Conservation (phyloP, 2,329 filamentous ascomycete species). For the Colletotrichum godetiae region DNA sequence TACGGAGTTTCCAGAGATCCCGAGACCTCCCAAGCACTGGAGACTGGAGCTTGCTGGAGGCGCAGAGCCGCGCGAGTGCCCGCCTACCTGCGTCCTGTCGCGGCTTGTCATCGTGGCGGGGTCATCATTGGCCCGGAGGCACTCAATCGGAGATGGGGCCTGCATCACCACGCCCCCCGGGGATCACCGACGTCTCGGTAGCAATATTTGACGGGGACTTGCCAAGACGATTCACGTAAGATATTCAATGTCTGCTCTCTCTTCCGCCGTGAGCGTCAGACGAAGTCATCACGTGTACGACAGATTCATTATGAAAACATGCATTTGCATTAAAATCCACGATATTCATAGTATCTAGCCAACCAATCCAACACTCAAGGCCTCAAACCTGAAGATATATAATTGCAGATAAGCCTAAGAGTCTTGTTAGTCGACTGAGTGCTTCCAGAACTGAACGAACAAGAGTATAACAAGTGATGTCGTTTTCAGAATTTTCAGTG, state of each 20-base stretch:
- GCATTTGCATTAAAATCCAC: background rate
- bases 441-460: background rate
- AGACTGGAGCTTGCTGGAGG: no score
- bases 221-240: background rate
- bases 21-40: constrained; percentile 1
- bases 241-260: no score
- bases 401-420: background rate
- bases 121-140: background rate
- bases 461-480: background rate
- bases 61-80: constrained; percentile 1
- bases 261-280: background rate
- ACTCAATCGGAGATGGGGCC: background rate
- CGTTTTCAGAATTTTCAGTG: constrained; percentile 33
- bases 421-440: background rate
- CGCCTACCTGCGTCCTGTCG: background rate
- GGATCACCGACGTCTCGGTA: constrained; percentile 1
- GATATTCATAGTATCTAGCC: background rate
- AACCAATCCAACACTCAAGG: background rate
- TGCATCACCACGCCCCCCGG: background rate
- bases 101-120: constrained; percentile 1
- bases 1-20: background rate
- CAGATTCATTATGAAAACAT: background rate
- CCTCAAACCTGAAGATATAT: background rate
- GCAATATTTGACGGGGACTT: background rate
- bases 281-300: background rate